Evolutionary conservation across 2,329 filamentous ascomycete genomes (phyloP).

Genomic region (Acarospora socialis): DNA sequence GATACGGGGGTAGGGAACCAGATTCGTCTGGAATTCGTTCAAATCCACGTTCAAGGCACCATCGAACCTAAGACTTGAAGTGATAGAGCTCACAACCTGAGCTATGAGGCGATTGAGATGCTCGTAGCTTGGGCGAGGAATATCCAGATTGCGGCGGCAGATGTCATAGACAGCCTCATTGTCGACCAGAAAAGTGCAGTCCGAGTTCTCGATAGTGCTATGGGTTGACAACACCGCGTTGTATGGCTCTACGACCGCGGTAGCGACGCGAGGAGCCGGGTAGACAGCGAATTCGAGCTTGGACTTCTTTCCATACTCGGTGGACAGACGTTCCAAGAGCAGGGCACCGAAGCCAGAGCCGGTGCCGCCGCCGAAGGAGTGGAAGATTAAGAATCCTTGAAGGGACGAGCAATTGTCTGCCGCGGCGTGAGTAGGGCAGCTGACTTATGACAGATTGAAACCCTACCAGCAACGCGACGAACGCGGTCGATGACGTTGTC

Average conservation of each 20-base stretch:
- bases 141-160: constrained; percentile 49
- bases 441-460: constrained; percentile 11
- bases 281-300: constrained; percentile 99
- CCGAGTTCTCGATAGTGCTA: constrained; percentile 97
- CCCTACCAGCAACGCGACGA: constrained; percentile 46
- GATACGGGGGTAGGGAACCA: constrained; percentile 53
- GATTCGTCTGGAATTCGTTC: constrained; percentile 56
- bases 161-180: constrained; percentile 93
- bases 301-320: constrained; percentile 99
- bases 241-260: constrained; percentile 97
- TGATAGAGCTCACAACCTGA: constrained; percentile 54
- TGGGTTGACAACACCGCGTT: constrained; percentile 99
- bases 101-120: constrained; percentile 53
- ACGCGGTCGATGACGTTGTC: constrained; percentile 50
- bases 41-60: constrained; percentile 54
- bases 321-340: constrained; percentile 95
- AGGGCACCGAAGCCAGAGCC: constrained; percentile 97
- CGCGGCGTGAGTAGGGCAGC: constrained; percentile 5
- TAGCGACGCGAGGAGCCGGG: constrained; percentile 91
- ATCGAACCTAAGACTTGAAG: constrained; percentile 50
- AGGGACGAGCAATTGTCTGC: constrained; percentile 41
- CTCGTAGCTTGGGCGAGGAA: constrained; percentile 49
- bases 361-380: constrained; percentile 98
- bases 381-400: constrained; percentile 57
- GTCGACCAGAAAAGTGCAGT: constrained; percentile 99